Conservation (phyloP, 352 stramenopile genomes). For the Pythium phragmitis region DNA sequence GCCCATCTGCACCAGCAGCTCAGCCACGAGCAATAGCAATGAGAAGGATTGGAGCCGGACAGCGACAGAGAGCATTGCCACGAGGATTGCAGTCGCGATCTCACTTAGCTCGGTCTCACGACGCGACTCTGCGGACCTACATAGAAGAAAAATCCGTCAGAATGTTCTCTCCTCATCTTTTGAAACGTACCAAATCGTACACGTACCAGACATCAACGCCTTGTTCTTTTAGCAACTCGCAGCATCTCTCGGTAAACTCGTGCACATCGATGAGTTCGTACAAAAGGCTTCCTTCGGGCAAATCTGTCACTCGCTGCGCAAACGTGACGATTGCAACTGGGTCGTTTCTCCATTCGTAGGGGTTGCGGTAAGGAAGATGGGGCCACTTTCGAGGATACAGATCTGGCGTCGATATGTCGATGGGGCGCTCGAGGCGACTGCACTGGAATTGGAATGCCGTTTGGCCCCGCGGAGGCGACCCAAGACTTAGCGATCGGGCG, state of each 20-base stretch:
- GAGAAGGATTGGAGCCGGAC: slow-evolving; percentile 70
- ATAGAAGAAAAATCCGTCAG: slow-evolving; percentile 1
- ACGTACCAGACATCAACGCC: slow-evolving; percentile 27
- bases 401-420: slow-evolving; percentile 44
- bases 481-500: background rate
- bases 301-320: slow-evolving; percentile 40
- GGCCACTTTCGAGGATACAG: slow-evolving; percentile 67
- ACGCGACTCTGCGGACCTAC: background rate
- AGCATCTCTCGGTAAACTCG: slow-evolving; percentile 34
- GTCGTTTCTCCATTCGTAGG: slow-evolving; percentile 47
- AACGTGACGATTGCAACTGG: slow-evolving; percentile 44
- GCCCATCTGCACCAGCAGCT: slow-evolving; percentile 32
- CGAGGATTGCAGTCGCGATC: slow-evolving; percentile 31
- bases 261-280: slow-evolving; percentile 66
- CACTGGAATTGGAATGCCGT: slow-evolving; percentile 20
- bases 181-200: background rate
- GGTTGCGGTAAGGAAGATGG: slow-evolving; percentile 57
- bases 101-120: slow-evolving; percentile 21
- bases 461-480: background rate
- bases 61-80: slow-evolving; percentile 48
- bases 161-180: background rate
- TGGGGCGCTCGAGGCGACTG: slow-evolving; percentile 16
- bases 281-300: slow-evolving; percentile 55
- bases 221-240: slow-evolving; percentile 21
- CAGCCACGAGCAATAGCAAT: slow-evolving; percentile 38